Percentiles rank a stretch among this genome's conserved stretches.
phyloP scores from a whole-genome alignment of 805 yeast genomes.

The Ogataea glucozyma region DNA sequence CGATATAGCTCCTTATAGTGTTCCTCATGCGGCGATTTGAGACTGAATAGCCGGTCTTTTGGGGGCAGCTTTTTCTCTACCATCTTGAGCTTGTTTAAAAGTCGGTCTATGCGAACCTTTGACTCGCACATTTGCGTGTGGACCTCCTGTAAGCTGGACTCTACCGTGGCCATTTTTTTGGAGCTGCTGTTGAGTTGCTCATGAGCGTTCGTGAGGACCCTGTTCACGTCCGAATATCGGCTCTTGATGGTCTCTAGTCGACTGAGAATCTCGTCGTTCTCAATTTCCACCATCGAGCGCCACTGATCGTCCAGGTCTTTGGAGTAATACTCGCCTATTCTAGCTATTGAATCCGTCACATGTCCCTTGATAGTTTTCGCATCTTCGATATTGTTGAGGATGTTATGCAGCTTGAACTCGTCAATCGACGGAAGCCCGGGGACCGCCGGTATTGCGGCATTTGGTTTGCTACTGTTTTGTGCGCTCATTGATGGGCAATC shows the following conservation, averaged over 20 bases:
- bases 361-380: constrained; percentile 25
- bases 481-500: not conserved
- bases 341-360: constrained; percentile 26
- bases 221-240: constrained; percentile 14
- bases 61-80: constrained; percentile 40
- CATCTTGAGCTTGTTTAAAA: constrained; percentile 31
- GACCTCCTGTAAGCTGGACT: constrained; percentile 28
- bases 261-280: constrained; percentile 24
- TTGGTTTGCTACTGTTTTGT: not conserved
- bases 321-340: constrained; percentile 24
- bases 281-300: constrained; percentile 23
- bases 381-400: constrained; percentile 26
- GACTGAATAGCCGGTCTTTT: constrained; percentile 38
- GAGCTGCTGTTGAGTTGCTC: constrained; percentile 9
- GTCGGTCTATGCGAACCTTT: constrained; percentile 24
- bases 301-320: constrained; percentile 35
- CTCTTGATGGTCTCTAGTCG: constrained; percentile 19
- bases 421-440: constrained; percentile 32
- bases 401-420: constrained; percentile 27
- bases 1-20: constrained; percentile 46
- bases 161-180: constrained; percentile 7
- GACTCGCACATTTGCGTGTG: constrained; percentile 17
- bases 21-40: constrained; percentile 39
- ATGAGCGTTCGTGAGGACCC: constrained; percentile 6
- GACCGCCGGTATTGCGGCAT: not conserved